Base-by-base conservation (phyloP, 2,329 filamentous ascomycete species). In the Byssochlamys sp. region DNA sequence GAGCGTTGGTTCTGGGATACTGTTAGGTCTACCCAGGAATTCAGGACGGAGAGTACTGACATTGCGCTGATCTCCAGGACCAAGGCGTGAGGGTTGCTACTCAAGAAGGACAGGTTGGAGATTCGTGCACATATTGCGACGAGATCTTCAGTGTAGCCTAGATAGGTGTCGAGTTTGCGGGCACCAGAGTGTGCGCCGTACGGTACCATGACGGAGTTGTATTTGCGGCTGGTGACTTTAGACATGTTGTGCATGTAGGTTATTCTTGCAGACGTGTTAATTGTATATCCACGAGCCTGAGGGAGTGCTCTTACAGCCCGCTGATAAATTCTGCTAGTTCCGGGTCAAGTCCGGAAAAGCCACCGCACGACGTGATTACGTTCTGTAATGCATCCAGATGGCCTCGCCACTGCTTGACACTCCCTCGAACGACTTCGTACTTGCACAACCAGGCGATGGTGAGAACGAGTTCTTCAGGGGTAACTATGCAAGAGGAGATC, bases 371-470 rank as follows among this genome's bases (percentile, higher is more conserved):
- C 28, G 66, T 59, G 4, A 73, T 64, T 12, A 73, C 56, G 45
- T 62, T 67, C 52, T 72, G 68, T 33, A 73, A 58, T 11, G 71
- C 71, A 33, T 69, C 64, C 45, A 73, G 58, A 57, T 73, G 71
- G n/a, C 71, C 65, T 14, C 66, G 63, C 71, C 71, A 73, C 54
- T 73, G 71, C 51, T 68, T 69, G 6, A 73, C 69, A 48, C 70
- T 73, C 12, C 71, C 71, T 12, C 71, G 69, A 2, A 73, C 67
- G 31, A 73, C 65, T 54, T 73, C 71, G 52, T 72, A 73, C 55
- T 73, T 73, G 62, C 69, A 71, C n/a, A 73, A 59, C 26, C 73
- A 64, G 12, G 69, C 71, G 14, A 73, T 68, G 1, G 71, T 65
- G 24, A 73, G 61, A 52, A 73, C 66, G 2, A 66, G 58, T 52